Evolutionary conservation across 2,329 filamentous ascomycete genomes (phyloP).

Genomic region (Monosporascus sp.): DNA sequence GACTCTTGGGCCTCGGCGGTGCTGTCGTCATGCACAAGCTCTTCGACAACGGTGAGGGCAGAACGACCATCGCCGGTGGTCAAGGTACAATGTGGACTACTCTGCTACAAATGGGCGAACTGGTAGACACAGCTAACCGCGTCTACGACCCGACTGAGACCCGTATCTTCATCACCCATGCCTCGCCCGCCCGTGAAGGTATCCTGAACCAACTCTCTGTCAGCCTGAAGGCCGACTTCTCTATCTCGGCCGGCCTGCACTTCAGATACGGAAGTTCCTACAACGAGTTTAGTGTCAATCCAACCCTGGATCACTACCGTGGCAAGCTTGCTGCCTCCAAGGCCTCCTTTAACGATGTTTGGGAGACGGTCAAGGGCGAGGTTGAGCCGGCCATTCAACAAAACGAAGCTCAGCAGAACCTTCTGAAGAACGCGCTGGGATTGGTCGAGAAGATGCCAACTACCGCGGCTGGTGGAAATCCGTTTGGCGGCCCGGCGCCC

Average conservation of each 20-base stretch:
- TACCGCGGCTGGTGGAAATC: constrained; percentile 91
- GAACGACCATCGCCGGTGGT: constrained; percentile 95
- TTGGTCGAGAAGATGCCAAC: constrained; percentile 98
- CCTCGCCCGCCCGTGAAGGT: constrained; percentile 91
- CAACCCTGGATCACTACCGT: constrained; percentile 94
- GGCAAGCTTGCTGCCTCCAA: constrained; percentile 97
- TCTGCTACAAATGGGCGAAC: constrained; percentile 92
- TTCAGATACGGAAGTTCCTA: constrained; percentile 99
- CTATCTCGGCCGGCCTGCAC: constrained; percentile 92
- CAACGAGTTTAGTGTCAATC: constrained; percentile 99
- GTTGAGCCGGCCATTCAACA: constrained; percentile 91
- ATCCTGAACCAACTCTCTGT: constrained; percentile 97
- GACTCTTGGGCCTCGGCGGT: constrained; percentile 86
- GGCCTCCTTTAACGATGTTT: constrained; percentile 97
- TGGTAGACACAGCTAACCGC: constrained; percentile 95
- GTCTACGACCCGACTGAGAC: constrained; percentile 98
- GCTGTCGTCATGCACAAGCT: constrained; percentile 99
- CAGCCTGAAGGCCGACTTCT: constrained; percentile 96
- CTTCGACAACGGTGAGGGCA: constrained; percentile 96
- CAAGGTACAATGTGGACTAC: constrained; percentile 99
- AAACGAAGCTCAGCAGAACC: constrained; percentile 88
- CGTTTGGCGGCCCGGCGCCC: constrained; percentile 76
- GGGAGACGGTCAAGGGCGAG: constrained; percentile 96
- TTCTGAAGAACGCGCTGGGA: constrained; percentile 84
- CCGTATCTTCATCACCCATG: constrained; percentile 92